Percentiles rank a stretch among this genome's conserved stretches.
These are phyloP conservation scores for Debaryomyces psychrophilus DNA, from an alignment of 1,139 yeast genomes.

Conservation along the genomic window DNA sequence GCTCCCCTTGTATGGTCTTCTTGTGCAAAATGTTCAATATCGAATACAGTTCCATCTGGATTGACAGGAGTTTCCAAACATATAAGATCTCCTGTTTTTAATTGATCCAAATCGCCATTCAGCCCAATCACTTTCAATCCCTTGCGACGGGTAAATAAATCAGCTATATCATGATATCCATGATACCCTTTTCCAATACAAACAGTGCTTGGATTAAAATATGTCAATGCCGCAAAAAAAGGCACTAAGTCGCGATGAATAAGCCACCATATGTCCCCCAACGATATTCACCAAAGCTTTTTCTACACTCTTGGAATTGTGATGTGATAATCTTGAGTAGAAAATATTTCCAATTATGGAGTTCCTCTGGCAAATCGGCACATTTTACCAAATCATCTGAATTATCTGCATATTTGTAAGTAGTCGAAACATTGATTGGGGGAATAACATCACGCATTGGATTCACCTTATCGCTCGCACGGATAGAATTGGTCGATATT, in stretches of 20 bases:
- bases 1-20: slow-evolving; percentile 76
- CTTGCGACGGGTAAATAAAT: slow-evolving; percentile 61
- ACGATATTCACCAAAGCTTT: slow-evolving; percentile 62
- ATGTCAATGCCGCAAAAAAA: slow-evolving; percentile 72
- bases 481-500: slow-evolving; percentile 58
- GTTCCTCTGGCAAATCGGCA: slow-evolving; percentile 26
- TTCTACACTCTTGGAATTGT: slow-evolving; percentile 71
- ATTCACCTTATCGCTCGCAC: slow-evolving; percentile 58
- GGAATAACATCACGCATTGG: slow-evolving; percentile 65
- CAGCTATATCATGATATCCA: slow-evolving; percentile 75
- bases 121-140: slow-evolving; percentile 58
- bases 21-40: slow-evolving; percentile 62
- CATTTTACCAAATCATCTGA: slow-evolving; percentile 56
- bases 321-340: slow-evolving; percentile 77
- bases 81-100: slow-evolving; percentile 71
- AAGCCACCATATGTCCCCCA: slow-evolving; percentile 57
- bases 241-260: slow-evolving; percentile 86
- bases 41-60: slow-evolving; percentile 75
- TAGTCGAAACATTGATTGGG: slow-evolving; percentile 82
- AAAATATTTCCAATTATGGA: slow-evolving; percentile 29
- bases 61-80: slow-evolving; percentile 89
- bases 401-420: slow-evolving; percentile 65
- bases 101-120: slow-evolving; percentile 50
- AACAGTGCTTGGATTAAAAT: slow-evolving; percentile 72
- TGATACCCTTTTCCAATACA: slow-evolving; percentile 84